These are phyloP conservation scores for Petasospora fabianii DNA, from an alignment of 1,139 yeast species.

Conservation along the genomic window DNA sequence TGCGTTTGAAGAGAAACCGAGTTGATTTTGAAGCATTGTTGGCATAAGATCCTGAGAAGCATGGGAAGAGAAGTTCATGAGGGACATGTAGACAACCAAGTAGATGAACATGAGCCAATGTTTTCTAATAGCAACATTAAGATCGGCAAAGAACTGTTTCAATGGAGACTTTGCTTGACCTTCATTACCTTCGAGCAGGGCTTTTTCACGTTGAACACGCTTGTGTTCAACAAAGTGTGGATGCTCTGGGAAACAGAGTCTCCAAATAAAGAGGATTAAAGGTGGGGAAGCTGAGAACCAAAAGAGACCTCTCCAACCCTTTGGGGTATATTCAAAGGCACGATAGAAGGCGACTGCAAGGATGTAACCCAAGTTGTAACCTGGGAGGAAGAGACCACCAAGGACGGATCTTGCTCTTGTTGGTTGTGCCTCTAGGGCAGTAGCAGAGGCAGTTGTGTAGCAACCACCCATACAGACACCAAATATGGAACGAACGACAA, in stretches of 20 bases:
- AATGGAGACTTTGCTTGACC: constrained; percentile 30
- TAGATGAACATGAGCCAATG: constrained; percentile 47
- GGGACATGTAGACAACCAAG: constrained; percentile 44
- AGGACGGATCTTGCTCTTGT: constrained; percentile 36
- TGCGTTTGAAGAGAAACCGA: constrained; percentile 33
- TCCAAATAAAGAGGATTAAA: constrained; percentile 37
- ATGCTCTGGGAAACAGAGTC: constrained; percentile 36
- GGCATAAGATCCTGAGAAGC: constrained; percentile 55
- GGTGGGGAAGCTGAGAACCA: constrained; percentile 54
- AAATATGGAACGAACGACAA: constrained; percentile 45
- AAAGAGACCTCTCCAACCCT: constrained; percentile 48
- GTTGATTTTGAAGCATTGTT: constrained; percentile 42
- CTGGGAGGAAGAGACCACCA: constrained; percentile 40
- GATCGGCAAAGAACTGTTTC: constrained; percentile 26
- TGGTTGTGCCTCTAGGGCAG: constrained; percentile 44
- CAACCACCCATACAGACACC: constrained; percentile 48
- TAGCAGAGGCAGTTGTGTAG: constrained; percentile 43
- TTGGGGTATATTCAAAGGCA: constrained; percentile 33
- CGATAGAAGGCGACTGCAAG: constrained; percentile 41
- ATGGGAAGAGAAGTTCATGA: constrained; percentile 51
- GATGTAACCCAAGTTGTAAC: constrained; percentile 41
- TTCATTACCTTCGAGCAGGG: constrained; percentile 31
- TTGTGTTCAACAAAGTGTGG: constrained; percentile 26
- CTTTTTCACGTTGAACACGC: constrained; percentile 16
- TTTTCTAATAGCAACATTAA: constrained; percentile 9